Evolutionary conservation across 164 flowering plant species (phyloP), one percentile per base, ranked within the genome.

Genomic region (Liquidambar formosana): DNA sequence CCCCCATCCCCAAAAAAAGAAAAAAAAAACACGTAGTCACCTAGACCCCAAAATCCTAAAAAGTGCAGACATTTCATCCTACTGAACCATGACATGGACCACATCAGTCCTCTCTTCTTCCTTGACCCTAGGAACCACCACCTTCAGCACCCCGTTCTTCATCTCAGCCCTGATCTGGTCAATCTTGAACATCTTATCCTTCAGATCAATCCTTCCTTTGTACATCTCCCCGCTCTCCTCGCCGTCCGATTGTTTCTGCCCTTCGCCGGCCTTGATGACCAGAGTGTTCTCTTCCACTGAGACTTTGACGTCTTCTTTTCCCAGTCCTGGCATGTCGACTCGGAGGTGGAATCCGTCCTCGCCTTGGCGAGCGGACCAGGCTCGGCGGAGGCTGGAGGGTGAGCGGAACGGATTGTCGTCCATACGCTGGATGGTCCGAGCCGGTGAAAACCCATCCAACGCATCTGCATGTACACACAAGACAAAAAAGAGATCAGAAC

Each of bases 271-370:
- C 64, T 59, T 71, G 72, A 77, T 77, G 11, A 65, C 19, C 73
- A 77, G 74, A n/a, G 78, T 77, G 72, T 77, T 71, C 66, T 80
- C 69, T 18, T 80, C 83, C 66, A 80, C 68, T 0, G 57, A 9
- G 0, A 80, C 69, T 51, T 77, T 80, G 18, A 80, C 78, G 22
- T 80, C 70, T 68, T 76, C 80, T 48, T 69, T 80, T 18, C 70
- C 74, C 15, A 80, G 61, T 10, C 83, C 83, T 0, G 80, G 80
- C 83, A 80, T 80, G 70, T 80, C 83, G 26, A 79, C 61, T 12
- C 76, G 47, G 23, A 76, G 56, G 64, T n/a, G n/a, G n/a, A n/a
- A n/a, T n/a, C n/a, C n/a, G n/a, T n/a, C n/a, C n/a, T n/a, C n/a
- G n/a, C n/a, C n/a, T n/a, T n/a, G n/a, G n/a, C n/a, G n/a, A n/a